Percentiles rank a stretch among this genome's conserved stretches.
Conservation (phyloP, 2,329 filamentous ascomycete species). For the Dothideomycetes sp. region DNA sequence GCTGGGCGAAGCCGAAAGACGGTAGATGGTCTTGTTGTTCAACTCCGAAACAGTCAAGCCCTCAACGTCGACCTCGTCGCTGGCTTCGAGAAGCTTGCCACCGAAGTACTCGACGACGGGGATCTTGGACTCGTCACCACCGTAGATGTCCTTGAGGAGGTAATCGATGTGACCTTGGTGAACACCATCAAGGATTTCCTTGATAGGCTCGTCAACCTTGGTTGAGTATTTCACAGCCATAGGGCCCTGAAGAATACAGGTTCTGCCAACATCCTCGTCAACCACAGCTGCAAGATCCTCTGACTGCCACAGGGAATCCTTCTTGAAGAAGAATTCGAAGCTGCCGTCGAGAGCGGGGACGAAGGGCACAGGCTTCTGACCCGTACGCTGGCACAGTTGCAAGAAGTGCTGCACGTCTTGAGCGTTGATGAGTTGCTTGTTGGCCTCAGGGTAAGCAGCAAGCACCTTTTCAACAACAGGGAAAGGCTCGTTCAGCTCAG, state of each 20-base stretch:
- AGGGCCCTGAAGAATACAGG: conserved; percentile 91
- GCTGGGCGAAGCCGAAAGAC: conserved; percentile 66
- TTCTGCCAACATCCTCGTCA: conserved; percentile 88
- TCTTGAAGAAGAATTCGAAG: conserved; percentile 99
- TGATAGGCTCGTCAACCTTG: conserved; percentile 82
- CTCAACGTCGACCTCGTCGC: conserved; percentile 69
- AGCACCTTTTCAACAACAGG: conserved; percentile 69
- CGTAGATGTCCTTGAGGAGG: conserved; percentile 72
- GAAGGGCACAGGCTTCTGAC: conserved; percentile 94
- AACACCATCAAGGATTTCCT: conserved; percentile 86
- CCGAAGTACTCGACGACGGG: conserved; percentile 93
- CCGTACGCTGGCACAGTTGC: conserved; percentile 78
- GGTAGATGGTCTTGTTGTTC: conserved; percentile 70
- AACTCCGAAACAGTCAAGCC: conserved; percentile 78
- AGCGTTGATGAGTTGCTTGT: conserved; percentile 88
- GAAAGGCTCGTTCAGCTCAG: conserved; percentile 77
- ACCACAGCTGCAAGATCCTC: conserved; percentile 95
- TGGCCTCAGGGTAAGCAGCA: conserved; percentile 73
- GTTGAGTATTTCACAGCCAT: conserved; percentile 87
- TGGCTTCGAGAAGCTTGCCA: conserved; percentile 66
- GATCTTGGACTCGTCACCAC: conserved; percentile 61
- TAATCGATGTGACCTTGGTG: conserved; percentile 78
- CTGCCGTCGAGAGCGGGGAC: conserved; percentile 92
- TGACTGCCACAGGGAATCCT: conserved; percentile 98
- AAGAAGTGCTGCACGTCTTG: conserved; percentile 98